Evolutionary conservation across 2,329 filamentous ascomycete species (phyloP).

Genomic region (Xylariaceae sp.): DNA sequence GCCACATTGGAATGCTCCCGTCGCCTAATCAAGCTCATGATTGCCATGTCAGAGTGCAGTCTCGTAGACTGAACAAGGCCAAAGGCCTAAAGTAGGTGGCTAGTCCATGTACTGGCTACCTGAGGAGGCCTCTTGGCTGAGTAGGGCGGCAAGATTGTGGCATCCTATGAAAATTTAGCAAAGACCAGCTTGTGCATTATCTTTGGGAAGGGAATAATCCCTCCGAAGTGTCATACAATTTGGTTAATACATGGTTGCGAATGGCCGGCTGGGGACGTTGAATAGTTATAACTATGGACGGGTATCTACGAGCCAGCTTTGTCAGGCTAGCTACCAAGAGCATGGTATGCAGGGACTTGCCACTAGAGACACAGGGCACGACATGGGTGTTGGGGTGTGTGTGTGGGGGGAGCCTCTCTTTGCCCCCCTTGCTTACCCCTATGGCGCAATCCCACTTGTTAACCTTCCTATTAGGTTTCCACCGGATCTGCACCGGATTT

Average conservation of each 20-base stretch:
- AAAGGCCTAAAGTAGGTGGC: background rate
- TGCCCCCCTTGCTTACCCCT: no score
- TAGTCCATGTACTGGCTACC: background rate
- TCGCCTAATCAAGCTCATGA: background rate
- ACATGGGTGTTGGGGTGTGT: no score
- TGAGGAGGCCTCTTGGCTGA: slow-evolving; percentile 1
- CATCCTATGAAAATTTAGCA: no score
- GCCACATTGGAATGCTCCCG: background rate
- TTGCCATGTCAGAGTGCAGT: background rate
- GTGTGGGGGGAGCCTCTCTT: no score
- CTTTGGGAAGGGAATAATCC: no score
- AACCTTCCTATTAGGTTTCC: no score
- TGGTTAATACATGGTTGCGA: background rate
- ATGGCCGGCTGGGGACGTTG: background rate
- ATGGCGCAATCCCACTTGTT: no score
- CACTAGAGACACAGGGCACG: no score
- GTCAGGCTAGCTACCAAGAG: background rate
- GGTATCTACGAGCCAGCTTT: background rate
- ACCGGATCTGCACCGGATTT: no score
- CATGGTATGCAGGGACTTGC: slow-evolving; percentile 2
- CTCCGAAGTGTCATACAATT: no score
- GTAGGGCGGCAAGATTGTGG: background rate
- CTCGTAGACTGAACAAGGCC: background rate
- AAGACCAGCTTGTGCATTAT: no score
- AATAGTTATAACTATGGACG: background rate